These are phyloP conservation scores for Boletellus ananas DNA, from an alignment of 768 basidiomycete genomes.

Conservation along the genomic window DNA sequence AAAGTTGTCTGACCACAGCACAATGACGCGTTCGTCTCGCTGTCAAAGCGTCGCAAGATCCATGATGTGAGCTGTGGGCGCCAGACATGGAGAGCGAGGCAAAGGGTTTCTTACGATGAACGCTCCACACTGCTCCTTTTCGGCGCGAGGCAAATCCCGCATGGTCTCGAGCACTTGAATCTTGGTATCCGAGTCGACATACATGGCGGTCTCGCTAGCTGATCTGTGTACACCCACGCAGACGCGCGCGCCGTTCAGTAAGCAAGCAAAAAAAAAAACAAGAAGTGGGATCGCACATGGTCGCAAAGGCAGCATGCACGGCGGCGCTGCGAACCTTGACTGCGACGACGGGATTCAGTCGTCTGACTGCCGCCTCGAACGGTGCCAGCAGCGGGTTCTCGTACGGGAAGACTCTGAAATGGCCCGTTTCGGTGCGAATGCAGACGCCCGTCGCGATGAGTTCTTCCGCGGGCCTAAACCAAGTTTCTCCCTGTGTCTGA, in stretches of 20 bases:
- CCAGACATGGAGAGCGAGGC: not conserved
- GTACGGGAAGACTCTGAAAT: conserved; percentile 81
- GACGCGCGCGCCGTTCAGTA: not conserved
- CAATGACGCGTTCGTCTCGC: conserved; percentile 78
- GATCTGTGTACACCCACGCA: conserved; percentile 33
- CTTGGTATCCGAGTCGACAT: conserved; percentile 74
- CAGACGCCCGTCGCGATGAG: conserved; percentile 75
- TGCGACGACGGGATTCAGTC: conserved; percentile 78
- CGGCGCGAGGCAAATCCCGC: conserved; percentile 63
- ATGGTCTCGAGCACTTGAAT: conserved; percentile 82
- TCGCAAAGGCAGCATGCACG: conserved; percentile 73
- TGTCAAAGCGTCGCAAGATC: conserved; percentile 23
- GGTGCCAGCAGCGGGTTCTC: conserved; percentile 70
- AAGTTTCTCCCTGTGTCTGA: conserved; percentile 77
- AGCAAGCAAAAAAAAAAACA: not conserved
- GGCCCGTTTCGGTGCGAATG: conserved; percentile 59
- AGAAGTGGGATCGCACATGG: conserved; percentile 45
- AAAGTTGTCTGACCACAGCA: conserved; percentile 82
- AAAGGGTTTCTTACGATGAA: conserved; percentile 71
- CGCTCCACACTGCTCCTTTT: conserved; percentile 89
- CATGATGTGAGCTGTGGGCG: not conserved
- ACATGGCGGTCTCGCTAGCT: conserved; percentile 53
- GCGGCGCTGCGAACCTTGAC: conserved; percentile 77
- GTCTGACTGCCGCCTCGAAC: conserved; percentile 72
- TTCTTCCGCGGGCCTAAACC: conserved; percentile 83